phyloP scores from a whole-genome alignment of 768 basidiomycete genomes.

The Trametes elegans region DNA sequence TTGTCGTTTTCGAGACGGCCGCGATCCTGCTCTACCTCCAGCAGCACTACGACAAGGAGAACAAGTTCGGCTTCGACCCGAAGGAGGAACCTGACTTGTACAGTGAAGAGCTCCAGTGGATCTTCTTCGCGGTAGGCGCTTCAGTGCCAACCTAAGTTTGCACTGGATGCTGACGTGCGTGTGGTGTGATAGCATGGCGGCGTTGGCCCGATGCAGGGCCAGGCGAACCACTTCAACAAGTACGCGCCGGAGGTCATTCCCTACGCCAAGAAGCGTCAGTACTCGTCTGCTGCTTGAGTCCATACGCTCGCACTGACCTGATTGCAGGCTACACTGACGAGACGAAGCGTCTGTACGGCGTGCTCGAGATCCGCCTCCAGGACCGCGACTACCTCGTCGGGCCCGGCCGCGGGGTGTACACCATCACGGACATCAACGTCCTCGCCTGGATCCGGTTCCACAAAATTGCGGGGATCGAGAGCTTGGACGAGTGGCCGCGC shows the following conservation, averaged over 20 bases:
- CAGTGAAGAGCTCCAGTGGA: slow-evolving; percentile 80
- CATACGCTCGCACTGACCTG: slow-evolving; percentile 3
- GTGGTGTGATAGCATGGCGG: slow-evolving; percentile 66
- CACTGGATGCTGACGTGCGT: not conserved
- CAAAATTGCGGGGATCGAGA: slow-evolving; percentile 47
- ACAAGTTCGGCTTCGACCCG: slow-evolving; percentile 64
- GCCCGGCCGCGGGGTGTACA: slow-evolving; percentile 62
- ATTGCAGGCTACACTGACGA: slow-evolving; percentile 71
- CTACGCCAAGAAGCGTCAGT: slow-evolving; percentile 63
- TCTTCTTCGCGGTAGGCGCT: slow-evolving; percentile 69
- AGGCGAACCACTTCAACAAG: slow-evolving; percentile 67
- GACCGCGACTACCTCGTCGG: slow-evolving; percentile 79
- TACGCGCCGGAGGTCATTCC: slow-evolving; percentile 65
- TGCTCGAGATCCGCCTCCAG: slow-evolving; percentile 69
- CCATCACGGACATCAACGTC: slow-evolving; percentile 71
- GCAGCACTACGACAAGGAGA: slow-evolving; percentile 78
- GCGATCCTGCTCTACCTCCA: slow-evolving; percentile 84
- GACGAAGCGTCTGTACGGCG: slow-evolving; percentile 77
- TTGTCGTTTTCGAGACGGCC: slow-evolving; percentile 71
- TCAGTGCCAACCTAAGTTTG: not conserved
- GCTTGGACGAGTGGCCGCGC: slow-evolving; percentile 60
- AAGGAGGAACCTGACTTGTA: slow-evolving; percentile 53
- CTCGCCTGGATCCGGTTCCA: slow-evolving; percentile 61
- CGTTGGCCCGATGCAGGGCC: slow-evolving; percentile 87
- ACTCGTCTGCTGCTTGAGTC: not conserved